Conservation (phyloP, 2,329 filamentous ascomycete species). For the Plectosphaerella cucumerina region DNA sequence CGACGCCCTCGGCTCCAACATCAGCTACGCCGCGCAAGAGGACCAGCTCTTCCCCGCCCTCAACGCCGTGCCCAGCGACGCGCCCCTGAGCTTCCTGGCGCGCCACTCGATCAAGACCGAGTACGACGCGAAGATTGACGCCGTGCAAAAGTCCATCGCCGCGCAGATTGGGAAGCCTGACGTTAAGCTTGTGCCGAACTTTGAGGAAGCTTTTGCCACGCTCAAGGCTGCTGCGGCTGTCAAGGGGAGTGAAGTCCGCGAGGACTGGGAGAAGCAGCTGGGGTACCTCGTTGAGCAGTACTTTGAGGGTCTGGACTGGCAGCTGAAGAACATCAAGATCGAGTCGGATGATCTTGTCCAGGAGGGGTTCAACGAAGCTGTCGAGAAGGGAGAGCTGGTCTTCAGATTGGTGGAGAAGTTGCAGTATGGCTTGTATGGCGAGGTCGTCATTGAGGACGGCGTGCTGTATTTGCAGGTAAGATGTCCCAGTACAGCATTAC, state of each 20-base stretch:
- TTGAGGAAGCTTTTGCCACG: conserved; percentile 36
- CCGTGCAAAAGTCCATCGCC: conserved; percentile 30
- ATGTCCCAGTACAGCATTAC: not conserved
- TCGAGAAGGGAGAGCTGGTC: conserved; percentile 36
- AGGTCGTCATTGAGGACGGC: conserved; percentile 43
- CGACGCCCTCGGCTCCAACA: conserved; percentile 40
- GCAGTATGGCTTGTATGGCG: conserved; percentile 35
- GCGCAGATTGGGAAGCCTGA: conserved; percentile 29
- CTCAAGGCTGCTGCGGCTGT: conserved; percentile 28
- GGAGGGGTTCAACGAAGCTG: conserved; percentile 42
- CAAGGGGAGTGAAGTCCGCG: conserved; percentile 22
- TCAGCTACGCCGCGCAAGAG: conserved; percentile 29
- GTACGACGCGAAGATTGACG: conserved; percentile 38
- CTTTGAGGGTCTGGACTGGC: conserved; percentile 36
- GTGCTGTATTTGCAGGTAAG: conserved; percentile 45
- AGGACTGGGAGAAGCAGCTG: conserved; percentile 40
- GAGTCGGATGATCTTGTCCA: conserved; percentile 42
- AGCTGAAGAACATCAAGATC: conserved; percentile 40
- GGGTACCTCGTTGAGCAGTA: conserved; percentile 36
- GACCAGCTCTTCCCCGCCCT: conserved; percentile 37
- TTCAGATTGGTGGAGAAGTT: conserved; percentile 45
- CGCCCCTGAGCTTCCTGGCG: conserved; percentile 34
- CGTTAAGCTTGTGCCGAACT: conserved; percentile 43
- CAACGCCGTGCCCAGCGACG: conserved; percentile 34
- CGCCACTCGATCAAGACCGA: conserved; percentile 36